Evolutionary conservation across 1,284 basidiomycete genomes (phyloP), one percentile per base, ranked within the genome.

Genomic region (Pseudozyma tsukubaensis): DNA sequence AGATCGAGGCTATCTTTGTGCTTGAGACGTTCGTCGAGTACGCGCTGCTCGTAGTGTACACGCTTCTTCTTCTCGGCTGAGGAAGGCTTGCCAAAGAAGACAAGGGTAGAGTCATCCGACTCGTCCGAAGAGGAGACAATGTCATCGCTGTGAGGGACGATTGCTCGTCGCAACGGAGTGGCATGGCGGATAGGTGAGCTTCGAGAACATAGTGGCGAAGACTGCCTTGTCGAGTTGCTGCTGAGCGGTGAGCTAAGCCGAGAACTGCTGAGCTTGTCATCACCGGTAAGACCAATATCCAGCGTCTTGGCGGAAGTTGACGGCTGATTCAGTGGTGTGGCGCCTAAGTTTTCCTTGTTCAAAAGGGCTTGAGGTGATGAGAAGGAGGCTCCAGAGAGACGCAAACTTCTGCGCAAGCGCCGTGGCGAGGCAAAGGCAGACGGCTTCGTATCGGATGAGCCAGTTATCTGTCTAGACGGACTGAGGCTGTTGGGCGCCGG

Each of bases 1-100:
- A 77, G 58, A 47, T 74, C 72, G 35, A 77, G 69, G 35, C 75
- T 77, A 44, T 77, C 75, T 37, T 70, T 74, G 53, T 70, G 71
- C 19, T 61, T 59, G 40, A 77, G 65, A 21, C 69, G 64, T 37
- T 69, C 71, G 24, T 74, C 61, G 14, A 74, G 55, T 3, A 77
- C 59, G 12, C 59, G 57, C 40, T 69, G 60, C 44, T 77, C 75
- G 40, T 77, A 77, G 35, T 72, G 63, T n/a, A 68, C 16, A 19
- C 75, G 63, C 57, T 65, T 70, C 55, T 75, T 70, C 51, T 68
- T 62, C 44, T 77, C 75, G 2, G 67, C 68, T 12, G 66, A 70
- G 1, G 75, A 71, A 1, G 75, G 75, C 43, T 61, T 63, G 12
- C 75, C 75, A 21, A 77, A 77, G 58, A 73, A 77, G 53, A 77